Conservation (phyloP, 1,139 yeast genomes). For the Wickerhamomyces sp. region DNA sequence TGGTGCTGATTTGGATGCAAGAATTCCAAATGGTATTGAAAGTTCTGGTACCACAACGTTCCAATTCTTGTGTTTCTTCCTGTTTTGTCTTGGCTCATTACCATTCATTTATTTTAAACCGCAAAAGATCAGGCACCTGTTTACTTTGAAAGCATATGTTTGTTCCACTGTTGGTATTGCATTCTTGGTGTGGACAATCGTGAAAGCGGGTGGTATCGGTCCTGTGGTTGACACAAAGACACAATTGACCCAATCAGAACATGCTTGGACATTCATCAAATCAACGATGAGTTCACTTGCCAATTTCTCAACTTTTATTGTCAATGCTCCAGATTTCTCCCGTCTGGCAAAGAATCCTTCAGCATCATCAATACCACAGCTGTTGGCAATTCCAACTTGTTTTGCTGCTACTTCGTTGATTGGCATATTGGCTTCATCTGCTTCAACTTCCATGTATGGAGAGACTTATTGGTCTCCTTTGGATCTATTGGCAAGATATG, state of each 20-base stretch:
- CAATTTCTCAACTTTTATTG: conserved; percentile 80
- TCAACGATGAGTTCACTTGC: conserved; percentile 76
- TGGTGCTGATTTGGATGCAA: conserved; percentile 48
- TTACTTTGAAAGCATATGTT: conserved; percentile 69
- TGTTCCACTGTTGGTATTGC: conserved; percentile 80
- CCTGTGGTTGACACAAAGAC: conserved; percentile 53
- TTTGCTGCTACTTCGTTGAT: conserved; percentile 79
- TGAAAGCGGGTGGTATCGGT: conserved; percentile 66
- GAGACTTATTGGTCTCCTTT: conserved; percentile 81
- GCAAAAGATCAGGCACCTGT: conserved; percentile 73
- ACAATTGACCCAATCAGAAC: conserved; percentile 47
- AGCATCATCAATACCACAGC: conserved; percentile 48
- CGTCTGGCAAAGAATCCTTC: conserved; percentile 62
- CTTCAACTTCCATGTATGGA: conserved; percentile 66
- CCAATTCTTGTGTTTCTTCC: conserved; percentile 65
- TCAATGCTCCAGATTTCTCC: conserved; percentile 87
- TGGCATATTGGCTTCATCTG: conserved; percentile 83
- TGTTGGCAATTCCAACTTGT: conserved; percentile 65
- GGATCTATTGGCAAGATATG: conserved; percentile 63
- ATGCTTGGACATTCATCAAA: conserved; percentile 79
- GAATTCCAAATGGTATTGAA: conserved; percentile 48
- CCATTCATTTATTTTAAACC: conserved; percentile 82
- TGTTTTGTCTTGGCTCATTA: conserved; percentile 71
- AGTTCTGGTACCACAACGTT: conserved; percentile 57
- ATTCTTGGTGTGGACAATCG: conserved; percentile 75